Evolutionary conservation across 2,329 filamentous ascomycete genomes (phyloP).

Genomic region (Trichoderma koningii): DNA sequence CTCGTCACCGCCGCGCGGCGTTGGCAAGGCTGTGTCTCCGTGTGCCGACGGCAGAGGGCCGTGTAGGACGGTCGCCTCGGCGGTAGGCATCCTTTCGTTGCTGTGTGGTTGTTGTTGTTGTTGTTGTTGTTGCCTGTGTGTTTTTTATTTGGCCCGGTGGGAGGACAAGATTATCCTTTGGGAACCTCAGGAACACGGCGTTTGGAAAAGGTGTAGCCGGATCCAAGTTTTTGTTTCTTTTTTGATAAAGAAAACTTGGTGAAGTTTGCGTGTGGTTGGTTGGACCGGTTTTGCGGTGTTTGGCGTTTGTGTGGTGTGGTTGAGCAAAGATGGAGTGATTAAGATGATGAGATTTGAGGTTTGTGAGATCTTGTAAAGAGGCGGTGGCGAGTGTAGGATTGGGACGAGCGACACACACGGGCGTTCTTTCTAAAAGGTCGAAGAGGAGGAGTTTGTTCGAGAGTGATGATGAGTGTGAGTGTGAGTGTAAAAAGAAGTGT

Average conservation of each 20-base stretch:
- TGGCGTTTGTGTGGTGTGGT: not conserved
- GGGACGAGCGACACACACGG: not conserved
- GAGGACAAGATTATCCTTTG: too few relatives aligned
- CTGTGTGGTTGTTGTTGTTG: not conserved
- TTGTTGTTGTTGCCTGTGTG: too few relatives aligned
- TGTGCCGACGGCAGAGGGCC: conserved; percentile 21
- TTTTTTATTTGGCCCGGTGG: too few relatives aligned
- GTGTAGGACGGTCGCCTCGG: conserved; percentile 25
- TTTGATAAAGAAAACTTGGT: too few relatives aligned
- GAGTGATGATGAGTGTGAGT: too few relatives aligned
- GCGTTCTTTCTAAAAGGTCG: not conserved
- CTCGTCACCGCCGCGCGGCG: conserved; percentile 19
- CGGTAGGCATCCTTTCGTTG: conserved; percentile 10
- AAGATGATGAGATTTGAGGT: not conserved
- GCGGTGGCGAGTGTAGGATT: not conserved
- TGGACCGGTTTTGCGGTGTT: not conserved
- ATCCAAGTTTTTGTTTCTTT: too few relatives aligned
- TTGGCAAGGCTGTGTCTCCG: conserved; percentile 19
- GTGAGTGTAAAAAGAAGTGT: too few relatives aligned
- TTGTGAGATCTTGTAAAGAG: not conserved
- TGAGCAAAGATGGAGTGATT: not conserved
- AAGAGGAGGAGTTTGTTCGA: too few relatives aligned
- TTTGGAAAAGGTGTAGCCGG: too few relatives aligned
- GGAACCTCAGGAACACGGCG: too few relatives aligned
- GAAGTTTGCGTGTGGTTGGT: conserved; percentile 15